These are phyloP conservation scores for Capsella bursapastoris DNA, from an alignment of 345 rosid genomes.

Conservation along the genomic window DNA sequence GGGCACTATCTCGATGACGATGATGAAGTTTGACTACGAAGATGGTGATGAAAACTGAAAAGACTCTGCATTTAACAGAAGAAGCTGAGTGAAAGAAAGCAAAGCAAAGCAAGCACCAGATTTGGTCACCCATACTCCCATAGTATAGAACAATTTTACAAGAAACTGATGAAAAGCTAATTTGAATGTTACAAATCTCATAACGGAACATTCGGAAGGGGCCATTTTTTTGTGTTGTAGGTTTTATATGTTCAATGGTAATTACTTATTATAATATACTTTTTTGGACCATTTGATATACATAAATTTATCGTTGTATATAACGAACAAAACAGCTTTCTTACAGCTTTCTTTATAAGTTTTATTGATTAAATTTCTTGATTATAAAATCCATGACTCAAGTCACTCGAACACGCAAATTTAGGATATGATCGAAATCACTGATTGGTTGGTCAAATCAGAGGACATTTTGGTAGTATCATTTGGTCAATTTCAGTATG, in stretches of 20 bases:
- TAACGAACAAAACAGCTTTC: not conserved
- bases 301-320: not conserved
- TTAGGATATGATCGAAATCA: slow-evolving; percentile 7
- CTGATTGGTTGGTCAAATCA: slow-evolving; percentile 18
- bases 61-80: slow-evolving; percentile 4
- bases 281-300: slow-evolving; percentile 22
- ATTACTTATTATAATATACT: slow-evolving; percentile 15
- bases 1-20: slow-evolving; percentile 47
- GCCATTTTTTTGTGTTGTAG: slow-evolving; percentile 36
- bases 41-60: slow-evolving; percentile 10
- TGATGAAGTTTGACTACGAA: slow-evolving; percentile 43
- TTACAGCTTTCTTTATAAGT: no score
- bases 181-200: slow-evolving; percentile 30
- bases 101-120: slow-evolving; percentile 26
- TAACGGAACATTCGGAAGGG: not conserved
- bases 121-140: slow-evolving; percentile 33
- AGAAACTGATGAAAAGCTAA: slow-evolving; percentile 31
- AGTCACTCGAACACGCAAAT: not conserved
- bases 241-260: slow-evolving; percentile 17
- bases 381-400: not conserved
- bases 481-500: not conserved
- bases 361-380: not conserved
- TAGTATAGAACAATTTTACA: slow-evolving; percentile 21
- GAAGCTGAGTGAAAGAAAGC: slow-evolving; percentile 16
- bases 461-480: not conserved